These are phyloP conservation scores for Purshia tridentata DNA, from an alignment of 306 rosid species.

Conservation along the genomic window DNA sequence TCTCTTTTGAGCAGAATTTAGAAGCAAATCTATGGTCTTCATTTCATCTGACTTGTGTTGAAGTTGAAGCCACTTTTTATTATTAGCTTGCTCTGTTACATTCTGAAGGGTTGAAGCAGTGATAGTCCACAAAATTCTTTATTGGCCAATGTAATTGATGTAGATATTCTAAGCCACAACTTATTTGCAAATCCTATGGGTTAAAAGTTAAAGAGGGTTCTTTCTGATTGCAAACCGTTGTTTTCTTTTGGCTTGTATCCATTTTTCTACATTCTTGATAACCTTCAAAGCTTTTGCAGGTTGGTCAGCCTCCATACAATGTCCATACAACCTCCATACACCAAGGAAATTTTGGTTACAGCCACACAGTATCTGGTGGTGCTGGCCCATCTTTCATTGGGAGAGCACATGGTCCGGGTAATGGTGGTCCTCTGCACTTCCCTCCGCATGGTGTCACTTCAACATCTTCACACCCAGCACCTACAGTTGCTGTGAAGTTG, in stretches of 20 bases:
- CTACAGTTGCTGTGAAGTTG: not conserved
- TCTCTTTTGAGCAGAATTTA: not conserved
- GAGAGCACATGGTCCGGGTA: not conserved
- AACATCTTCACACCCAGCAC: not conserved
- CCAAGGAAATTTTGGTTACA: constrained; percentile 12
- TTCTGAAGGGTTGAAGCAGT: not conserved
- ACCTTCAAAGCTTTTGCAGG: constrained; percentile 1
- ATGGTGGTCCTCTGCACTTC: not conserved
- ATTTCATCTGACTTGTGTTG: not conserved
- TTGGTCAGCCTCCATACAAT: not conserved
- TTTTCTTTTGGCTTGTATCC: not conserved
- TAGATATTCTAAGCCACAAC: not conserved
- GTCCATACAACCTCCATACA: not conserved
- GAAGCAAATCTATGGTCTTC: not conserved
- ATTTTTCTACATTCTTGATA: not conserved
- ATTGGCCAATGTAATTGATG: not conserved
- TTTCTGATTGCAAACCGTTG: not conserved
- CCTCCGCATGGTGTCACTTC: not conserved
- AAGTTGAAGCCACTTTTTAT: not conserved
- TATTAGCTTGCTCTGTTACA: not conserved
- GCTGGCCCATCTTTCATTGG: constrained; percentile 11
- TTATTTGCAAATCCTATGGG: not conserved
- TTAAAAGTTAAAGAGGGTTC: not conserved
- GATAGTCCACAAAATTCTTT: not conserved
- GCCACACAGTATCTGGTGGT: not conserved